A percentile compares a stretch with the other conserved stretches of the same genome.
Conservation (phyloP, 768 basidiomycete species). For the Suillus bovinus region DNA sequence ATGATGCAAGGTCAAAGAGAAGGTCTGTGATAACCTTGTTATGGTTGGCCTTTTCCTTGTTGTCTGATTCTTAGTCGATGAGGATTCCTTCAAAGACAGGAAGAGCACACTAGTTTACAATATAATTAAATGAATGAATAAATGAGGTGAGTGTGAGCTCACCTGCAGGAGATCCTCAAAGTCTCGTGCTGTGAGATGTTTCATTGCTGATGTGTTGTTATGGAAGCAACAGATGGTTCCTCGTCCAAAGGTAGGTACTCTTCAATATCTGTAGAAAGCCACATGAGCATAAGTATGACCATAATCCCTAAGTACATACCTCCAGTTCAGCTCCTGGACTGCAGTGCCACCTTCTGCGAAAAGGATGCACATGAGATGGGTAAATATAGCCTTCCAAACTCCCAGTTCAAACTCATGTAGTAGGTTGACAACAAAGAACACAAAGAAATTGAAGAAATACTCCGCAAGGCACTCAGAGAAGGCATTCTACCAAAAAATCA, state of each 20-base stretch:
- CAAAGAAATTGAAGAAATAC: conserved; percentile 8
- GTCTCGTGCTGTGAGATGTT: too few species aligned
- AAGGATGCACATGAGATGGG: conserved; percentile 17
- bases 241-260: background rate
- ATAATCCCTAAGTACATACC: conserved; percentile 10
- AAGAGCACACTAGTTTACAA: conserved; percentile 26
- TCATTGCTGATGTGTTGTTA: too few species aligned
- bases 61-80: too few species aligned
- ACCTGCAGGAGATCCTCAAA: conserved; percentile 12
- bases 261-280: background rate
- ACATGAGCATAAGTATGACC: background rate
- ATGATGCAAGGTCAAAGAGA: conserved; percentile 29
- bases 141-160: too few species aligned
- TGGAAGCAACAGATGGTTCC: too few species aligned
- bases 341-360: conserved; percentile 4
- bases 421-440: conserved; percentile 15
- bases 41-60: conserved; percentile 19
- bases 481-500: conserved; percentile 35
- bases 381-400: conserved; percentile 18
- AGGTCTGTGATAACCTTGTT: conserved; percentile 24
- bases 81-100: conserved; percentile 36
- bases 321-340: conserved; percentile 12
- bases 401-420: conserved; percentile 21
- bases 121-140: conserved; percentile 10
- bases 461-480: conserved; percentile 28